Base-by-base conservation (phyloP, 495 filamentous ascomycete genomes). In the Sordaria brevicollis region DNA sequence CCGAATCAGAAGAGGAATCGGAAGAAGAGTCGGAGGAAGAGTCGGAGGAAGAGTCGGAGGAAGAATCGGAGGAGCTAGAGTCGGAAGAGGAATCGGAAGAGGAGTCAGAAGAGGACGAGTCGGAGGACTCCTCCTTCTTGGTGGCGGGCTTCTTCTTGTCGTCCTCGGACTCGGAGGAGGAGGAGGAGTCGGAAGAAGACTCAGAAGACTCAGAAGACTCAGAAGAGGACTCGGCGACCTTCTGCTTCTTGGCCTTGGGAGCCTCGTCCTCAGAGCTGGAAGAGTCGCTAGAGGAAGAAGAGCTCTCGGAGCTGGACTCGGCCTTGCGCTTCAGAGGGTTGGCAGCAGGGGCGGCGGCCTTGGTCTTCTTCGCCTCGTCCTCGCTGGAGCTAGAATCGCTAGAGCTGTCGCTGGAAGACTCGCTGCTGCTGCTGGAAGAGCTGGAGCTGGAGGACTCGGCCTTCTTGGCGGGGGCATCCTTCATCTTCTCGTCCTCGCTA, bases 241-340 rank as follows among this genome's bases (percentile, higher is more conserved):
- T 79, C 21, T 72, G 62, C 72, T 76, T 78, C 73, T 79, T 79
- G 21, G 74, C 31, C 31, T 70, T 54, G 4, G 76, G 77, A 17
- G 74, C 71, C 38, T 75, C 72, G 29, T 72, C 71, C 29, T 69
- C 67, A n/a, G 57, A 72, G 66, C 54, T 73, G 13, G 71, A 74
- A 17, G 49, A 57, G 25, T 57, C 49, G 72, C 76, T 54, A 8
- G 78, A 78, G 36, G 79, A 77, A 21, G 80, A 77, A 41, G 80
- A 84, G 36, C 81, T 84, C 35, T 80, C 82, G 78, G 73, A 77
- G 49, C 49, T 62, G 4, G 86, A 86, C 39, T 82, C 81, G 29
- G 88, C 88, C 81, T 92, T 92, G 71, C 90, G 88, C 81, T 92
- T 92, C 70, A 86, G 67, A 5, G 74, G 74, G 35, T 86, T 87